Evolutionary conservation across 768 basidiomycete genomes (phyloP), one percentile per base, ranked within the genome.

Genomic region (Candolleomyces eurysporus): DNA sequence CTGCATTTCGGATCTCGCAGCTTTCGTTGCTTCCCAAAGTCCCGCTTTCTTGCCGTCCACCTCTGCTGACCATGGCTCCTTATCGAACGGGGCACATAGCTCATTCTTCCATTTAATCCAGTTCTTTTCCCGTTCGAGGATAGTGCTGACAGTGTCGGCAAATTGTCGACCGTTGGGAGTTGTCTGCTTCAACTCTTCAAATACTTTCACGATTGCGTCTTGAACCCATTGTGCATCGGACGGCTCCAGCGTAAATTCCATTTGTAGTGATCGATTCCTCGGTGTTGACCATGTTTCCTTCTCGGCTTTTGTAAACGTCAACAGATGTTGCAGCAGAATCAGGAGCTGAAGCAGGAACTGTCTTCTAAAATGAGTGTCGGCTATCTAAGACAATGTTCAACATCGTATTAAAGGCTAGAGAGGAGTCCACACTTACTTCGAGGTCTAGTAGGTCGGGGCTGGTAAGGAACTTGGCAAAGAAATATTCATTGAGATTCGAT

Each of bases 91-190:
- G 16, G 84, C 76, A 69, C 93, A 95, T 2, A 89, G 72, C 46
- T 91, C 87, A 64, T 90, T 91, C 76, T 95, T 95, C 93, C 92
- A 95, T 64, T 83, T 85, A 4, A 92, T 85, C 94, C 94, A 96
- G 67, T 93, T 94, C 71, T 85, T 88, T 74, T 96, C 94, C 55
- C 93, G 81, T 65, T 91, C 87, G 6, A 95, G 78, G 40, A 94
- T 88, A 9, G 82, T 77, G 56, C 71, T 77, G 26, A 90, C 87
- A 0, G 91, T 90, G 13, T 92, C 91, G 1, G 88, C 82, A 70
- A 94, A 92, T 31, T 81, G 78, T 10, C 88, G 82, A 0, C 93
- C 93, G 61, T 86, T 89, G 0, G 92, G 91, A 14, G 90, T 81
- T 1, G 92, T 94, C 66, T 88, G 85, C 14, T 85, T 83, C 26